Evolutionary conservation across 371 early-diverging fungal genomes (phyloP), one percentile per base, ranked within the genome.

Genomic region (Mucor saturninus): DNA sequence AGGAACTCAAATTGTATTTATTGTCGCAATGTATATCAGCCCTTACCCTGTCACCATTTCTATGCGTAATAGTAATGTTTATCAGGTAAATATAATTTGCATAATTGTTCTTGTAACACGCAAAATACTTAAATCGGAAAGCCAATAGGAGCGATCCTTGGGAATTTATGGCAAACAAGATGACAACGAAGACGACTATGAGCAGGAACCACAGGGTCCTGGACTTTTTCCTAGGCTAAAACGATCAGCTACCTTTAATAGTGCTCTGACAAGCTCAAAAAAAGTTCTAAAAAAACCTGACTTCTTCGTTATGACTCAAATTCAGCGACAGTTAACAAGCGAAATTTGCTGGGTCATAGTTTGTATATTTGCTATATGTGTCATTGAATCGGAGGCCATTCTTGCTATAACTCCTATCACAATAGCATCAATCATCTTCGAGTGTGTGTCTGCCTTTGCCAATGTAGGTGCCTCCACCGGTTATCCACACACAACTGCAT

Each of bases 371-470:
- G 54, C 62, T 1, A 74, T 79, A 14, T 64, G 68, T 40, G 70
- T 77, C 0, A 62, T 74, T 21, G 79, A 79, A 56, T 53, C 74
- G 3, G 62, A 62, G 15, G 49, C 56, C 3, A 75, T 79, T 45
- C 70, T 79, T 67, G 57, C 72, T 2, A 59, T 72, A 0, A 71
- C 79, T 0, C 75, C 79, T n/a, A 69, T 79, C 39, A 77, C 82
- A 2, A 63, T 79, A 13, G 46, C 61, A 21, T 63, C 74, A 2
- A 56, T 81, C 0, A 77, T 81, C n/a, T 81, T 77, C 31, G 82
- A 81, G 53, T 81, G 79, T 38, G 82, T 81, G 26, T 77, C 77
- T 14, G 82, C 79, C 1, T 81, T 79, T 68, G 79, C 72, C 21
- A 79, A 77, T 46, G 76, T 79, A 5, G 82, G 82, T 28, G 75